phyloP scores from a whole-genome alignment of 2,329 filamentous ascomycete species.

The Pseudopyricularia javanii region DNA sequence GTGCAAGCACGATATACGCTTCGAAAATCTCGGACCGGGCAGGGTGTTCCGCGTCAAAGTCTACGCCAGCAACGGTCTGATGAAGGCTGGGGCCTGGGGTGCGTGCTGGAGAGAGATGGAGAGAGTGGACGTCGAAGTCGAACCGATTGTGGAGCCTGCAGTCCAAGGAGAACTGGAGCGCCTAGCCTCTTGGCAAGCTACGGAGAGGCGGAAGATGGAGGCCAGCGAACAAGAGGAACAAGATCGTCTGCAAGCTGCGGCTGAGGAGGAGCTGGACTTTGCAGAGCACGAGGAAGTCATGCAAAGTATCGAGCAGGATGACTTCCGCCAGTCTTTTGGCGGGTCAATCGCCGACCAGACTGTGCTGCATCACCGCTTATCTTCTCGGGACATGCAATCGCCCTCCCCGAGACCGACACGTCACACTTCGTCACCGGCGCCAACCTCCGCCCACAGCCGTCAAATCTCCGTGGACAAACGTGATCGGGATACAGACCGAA shows the following conservation, averaged over 20 bases:
- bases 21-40: constrained; percentile 36
- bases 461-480: not conserved
- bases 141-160: constrained; percentile 53
- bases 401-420: not conserved
- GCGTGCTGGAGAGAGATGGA: constrained; percentile 98
- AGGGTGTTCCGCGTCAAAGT: constrained; percentile 70
- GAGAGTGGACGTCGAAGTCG: constrained; percentile 87
- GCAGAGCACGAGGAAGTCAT: not conserved
- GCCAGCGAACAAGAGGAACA: constrained; percentile 14
- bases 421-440: not conserved
- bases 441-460: constrained; percentile 1
- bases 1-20: constrained; percentile 41
- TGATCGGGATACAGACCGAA: constrained; percentile 13
- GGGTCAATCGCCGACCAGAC: not conserved
- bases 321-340: not conserved
- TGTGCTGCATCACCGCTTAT: not conserved
- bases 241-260: not conserved
- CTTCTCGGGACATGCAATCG: not conserved
- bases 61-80: constrained; percentile 88
- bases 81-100: constrained; percentile 83
- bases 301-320: not conserved
- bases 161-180: constrained; percentile 48
- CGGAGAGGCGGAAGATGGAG: constrained; percentile 23
- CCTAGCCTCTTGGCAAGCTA: constrained; percentile 28
- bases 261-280: not conserved